Conservation (phyloP, 2,329 filamentous ascomycete genomes). For the Arthrinium puccinioides region DNA sequence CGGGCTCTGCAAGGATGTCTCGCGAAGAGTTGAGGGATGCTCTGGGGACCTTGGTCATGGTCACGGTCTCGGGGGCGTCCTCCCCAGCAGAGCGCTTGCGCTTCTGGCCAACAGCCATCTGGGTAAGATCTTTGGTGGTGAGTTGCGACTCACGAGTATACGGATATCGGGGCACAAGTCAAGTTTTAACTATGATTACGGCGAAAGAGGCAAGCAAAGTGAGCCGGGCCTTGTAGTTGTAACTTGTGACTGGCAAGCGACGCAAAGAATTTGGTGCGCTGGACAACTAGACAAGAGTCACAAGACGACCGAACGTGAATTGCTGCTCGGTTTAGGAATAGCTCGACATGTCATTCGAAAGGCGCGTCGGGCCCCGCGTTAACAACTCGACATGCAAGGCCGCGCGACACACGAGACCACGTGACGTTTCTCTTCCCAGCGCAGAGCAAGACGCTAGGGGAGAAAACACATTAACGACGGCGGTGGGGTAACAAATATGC, state of each 20-base stretch:
- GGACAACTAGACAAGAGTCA: no score
- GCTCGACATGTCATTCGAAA: constrained; percentile 12
- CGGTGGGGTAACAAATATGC: no score
- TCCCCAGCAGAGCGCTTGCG: constrained; percentile 15
- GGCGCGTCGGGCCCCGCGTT: constrained; percentile 12
- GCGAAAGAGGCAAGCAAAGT: constrained; percentile 1
- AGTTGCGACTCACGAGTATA: neutral
- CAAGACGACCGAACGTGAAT: no score
- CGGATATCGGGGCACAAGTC: neutral
- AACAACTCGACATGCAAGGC: constrained; percentile 4
- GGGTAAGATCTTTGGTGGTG: neutral
- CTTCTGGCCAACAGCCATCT: constrained; percentile 17
- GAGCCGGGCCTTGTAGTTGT: neutral
- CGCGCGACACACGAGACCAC: constrained; percentile 13
- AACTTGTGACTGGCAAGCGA: neutral
- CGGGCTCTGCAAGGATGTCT: constrained; percentile 1
- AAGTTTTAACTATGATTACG: constrained; percentile 1
- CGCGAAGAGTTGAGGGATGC: constrained; percentile 1
- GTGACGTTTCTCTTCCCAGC: no score
- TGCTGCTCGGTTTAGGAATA: no score
- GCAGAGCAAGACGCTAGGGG: no score
- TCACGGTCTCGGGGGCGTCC: neutral
- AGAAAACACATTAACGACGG: no score
- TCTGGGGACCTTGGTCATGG: constrained; percentile 6
- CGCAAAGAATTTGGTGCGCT: no score